Conservation (phyloP, 805 yeast species). For the Wickerhamiella dianesei region DNA sequence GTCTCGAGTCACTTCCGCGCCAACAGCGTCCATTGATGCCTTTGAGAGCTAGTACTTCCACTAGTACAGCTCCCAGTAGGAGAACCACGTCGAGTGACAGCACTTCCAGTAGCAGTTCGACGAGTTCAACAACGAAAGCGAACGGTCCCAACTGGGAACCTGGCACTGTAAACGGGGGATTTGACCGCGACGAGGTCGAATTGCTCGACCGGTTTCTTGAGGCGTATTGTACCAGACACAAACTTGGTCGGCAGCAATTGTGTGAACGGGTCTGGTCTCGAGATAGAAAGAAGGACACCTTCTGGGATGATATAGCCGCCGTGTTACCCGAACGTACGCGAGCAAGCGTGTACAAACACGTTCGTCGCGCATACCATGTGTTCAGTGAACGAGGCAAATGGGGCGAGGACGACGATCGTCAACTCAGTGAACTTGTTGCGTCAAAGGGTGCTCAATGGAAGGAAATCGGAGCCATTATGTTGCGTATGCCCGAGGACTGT, state of each 20-base stretch:
- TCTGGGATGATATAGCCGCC: constrained; percentile 72
- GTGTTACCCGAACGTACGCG: constrained; percentile 77
- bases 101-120: background rate
- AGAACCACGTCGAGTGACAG: background rate
- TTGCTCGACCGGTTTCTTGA: constrained; percentile 62
- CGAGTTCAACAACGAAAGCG: constrained; percentile 18
- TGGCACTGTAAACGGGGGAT: constrained; percentile 26
- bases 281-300: constrained; percentile 71
- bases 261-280: constrained; percentile 81
- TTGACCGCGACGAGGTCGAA: constrained; percentile 49
- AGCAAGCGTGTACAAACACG: constrained; percentile 86
- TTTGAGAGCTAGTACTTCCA: background rate
- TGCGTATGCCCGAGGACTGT: constrained; percentile 96
- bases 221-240: constrained; percentile 52
- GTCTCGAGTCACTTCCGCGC: background rate
- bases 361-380: constrained; percentile 75
- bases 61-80: background rate
- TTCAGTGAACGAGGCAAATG: constrained; percentile 83
- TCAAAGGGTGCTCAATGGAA: constrained; percentile 81
- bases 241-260: constrained; percentile 50
- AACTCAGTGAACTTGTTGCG: constrained; percentile 46
- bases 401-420: constrained; percentile 69
- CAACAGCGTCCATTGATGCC: background rate
- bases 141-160: constrained; percentile 17
- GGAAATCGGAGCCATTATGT: constrained; percentile 60